Conservation (phyloP, 768 basidiomycete species). For the Suillus spraguei region DNA sequence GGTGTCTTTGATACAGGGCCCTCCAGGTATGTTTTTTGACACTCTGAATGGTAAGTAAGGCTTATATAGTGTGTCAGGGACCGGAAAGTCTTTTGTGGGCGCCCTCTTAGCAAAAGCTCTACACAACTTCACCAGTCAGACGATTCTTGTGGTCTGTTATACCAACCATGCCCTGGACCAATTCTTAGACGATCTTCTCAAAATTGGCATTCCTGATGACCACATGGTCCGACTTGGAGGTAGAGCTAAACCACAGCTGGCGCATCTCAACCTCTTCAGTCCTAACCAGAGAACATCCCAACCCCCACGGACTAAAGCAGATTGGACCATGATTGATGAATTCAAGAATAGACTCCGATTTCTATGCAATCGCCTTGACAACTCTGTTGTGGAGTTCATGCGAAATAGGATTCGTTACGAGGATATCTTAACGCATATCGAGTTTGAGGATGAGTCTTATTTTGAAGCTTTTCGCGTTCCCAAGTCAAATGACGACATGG, state of each 20-base stretch:
- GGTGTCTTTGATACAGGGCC: constrained; percentile 63
- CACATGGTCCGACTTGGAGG: constrained; percentile 55
- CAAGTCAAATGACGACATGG: constrained; percentile 41
- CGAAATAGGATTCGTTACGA: constrained; percentile 13
- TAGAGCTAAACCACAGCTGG: constrained; percentile 50
- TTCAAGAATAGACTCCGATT: constrained; percentile 24
- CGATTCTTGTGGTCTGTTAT: constrained; percentile 63
- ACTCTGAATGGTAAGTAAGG: neutral
- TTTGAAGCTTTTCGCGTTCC: constrained; percentile 45
- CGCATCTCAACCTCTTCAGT: constrained; percentile 41
- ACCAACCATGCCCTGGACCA: constrained; percentile 71
- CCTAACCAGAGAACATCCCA: constrained; percentile 30
- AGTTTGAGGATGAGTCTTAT: constrained; percentile 48
- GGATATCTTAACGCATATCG: constrained; percentile 45
- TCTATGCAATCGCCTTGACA: constrained; percentile 22
- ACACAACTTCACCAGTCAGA: constrained; percentile 44
- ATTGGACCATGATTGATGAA: constrained; percentile 42
- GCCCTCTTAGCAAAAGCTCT: constrained; percentile 57
- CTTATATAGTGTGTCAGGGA: constrained; percentile 40
- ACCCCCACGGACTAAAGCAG: constrained; percentile 22
- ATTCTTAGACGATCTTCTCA: constrained; percentile 56
- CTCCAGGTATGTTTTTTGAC: constrained; percentile 50
- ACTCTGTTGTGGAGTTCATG: constrained; percentile 29
- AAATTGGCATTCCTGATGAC: constrained; percentile 50
- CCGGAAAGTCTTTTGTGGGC: constrained; percentile 69